phyloP scores from a whole-genome alignment of 345 rosid species.

The Aquilaria malaccensis region DNA sequence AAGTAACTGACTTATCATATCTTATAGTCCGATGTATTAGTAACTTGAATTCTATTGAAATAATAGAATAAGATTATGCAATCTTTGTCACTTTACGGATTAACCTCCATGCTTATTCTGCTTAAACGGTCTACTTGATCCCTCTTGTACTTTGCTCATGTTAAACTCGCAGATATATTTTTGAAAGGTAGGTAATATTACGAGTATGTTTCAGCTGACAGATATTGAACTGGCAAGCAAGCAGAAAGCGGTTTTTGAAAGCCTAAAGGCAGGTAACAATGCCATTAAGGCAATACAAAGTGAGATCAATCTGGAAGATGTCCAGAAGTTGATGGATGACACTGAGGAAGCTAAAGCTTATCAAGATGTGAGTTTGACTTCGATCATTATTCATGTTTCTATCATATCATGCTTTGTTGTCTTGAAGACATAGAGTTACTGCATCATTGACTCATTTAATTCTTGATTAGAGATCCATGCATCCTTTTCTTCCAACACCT shows the following conservation, averaged over 20 bases:
- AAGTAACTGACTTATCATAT: slow-evolving; percentile 33
- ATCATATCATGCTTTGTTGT: background rate
- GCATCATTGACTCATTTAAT: no score
- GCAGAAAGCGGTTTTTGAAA: slow-evolving; percentile 92
- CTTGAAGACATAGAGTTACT: no score
- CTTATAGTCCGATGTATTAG: background rate
- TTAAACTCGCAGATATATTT: background rate
- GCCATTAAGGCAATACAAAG: slow-evolving; percentile 89
- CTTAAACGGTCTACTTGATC: background rate
- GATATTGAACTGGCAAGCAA: slow-evolving; percentile 93
- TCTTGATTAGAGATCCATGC: no score
- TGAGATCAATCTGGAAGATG: slow-evolving; percentile 83
- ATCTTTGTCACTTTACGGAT: background rate
- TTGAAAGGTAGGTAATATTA: background rate
- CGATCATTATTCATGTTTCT: background rate
- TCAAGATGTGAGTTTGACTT: slow-evolving; percentile 69
- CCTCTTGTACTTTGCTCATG: background rate
- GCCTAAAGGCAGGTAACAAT: slow-evolving; percentile 70
- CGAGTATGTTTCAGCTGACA: slow-evolving; percentile 50
- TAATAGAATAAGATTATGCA: slow-evolving; percentile 1
- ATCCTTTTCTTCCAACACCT: background rate
- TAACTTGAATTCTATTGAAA: background rate
- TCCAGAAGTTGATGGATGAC: slow-evolving; percentile 94
- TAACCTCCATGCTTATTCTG: background rate
- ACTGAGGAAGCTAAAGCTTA: slow-evolving; percentile 89